phyloP scores from a whole-genome alignment of 2,329 filamentous ascomycete species.

The Thielaviopsis ethacetica region DNA sequence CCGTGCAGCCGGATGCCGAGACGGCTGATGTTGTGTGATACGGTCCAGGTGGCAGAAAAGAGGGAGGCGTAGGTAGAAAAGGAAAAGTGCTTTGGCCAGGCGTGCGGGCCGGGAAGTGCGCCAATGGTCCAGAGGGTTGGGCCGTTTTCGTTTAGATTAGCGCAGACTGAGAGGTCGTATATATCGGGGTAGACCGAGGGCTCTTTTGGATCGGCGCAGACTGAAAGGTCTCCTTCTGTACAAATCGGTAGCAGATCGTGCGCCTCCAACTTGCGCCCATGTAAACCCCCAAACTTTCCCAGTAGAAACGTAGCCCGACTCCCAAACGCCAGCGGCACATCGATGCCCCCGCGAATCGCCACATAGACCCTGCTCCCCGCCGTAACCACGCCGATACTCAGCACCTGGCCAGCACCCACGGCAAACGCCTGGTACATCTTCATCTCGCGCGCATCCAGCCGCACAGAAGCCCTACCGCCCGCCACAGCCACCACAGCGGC shows the following conservation, averaged over 20 bases:
- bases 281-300: conserved; percentile 20
- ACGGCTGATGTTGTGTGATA: conserved; percentile 26
- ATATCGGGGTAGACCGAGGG: too few species aligned
- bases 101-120: conserved; percentile 24
- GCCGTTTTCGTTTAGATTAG: too few species aligned
- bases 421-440: conserved; percentile 15
- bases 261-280: conserved; percentile 19
- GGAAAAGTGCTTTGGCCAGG: conserved; percentile 21
- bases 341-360: conserved; percentile 21
- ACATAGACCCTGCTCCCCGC: conserved; percentile 21
- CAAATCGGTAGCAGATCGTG: conserved; percentile 18
- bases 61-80: conserved; percentile 16
- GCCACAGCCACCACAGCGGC: conserved; percentile 19
- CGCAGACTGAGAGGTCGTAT: too few species aligned
- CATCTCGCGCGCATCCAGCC: conserved; percentile 14
- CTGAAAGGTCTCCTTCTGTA: background rate
- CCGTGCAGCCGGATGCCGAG: conserved; percentile 24
- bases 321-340: conserved; percentile 20
- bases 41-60: conserved; percentile 22
- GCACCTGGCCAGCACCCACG: conserved; percentile 16
- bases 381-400: conserved; percentile 16
- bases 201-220: too few species aligned
- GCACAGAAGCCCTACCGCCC: conserved; percentile 17
- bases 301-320: conserved; percentile 20
- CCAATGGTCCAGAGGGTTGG: conserved; percentile 17